Evolutionary conservation across 2,329 filamentous ascomycete species (phyloP).

Genomic region (Coccinonectria pachysandricola): DNA sequence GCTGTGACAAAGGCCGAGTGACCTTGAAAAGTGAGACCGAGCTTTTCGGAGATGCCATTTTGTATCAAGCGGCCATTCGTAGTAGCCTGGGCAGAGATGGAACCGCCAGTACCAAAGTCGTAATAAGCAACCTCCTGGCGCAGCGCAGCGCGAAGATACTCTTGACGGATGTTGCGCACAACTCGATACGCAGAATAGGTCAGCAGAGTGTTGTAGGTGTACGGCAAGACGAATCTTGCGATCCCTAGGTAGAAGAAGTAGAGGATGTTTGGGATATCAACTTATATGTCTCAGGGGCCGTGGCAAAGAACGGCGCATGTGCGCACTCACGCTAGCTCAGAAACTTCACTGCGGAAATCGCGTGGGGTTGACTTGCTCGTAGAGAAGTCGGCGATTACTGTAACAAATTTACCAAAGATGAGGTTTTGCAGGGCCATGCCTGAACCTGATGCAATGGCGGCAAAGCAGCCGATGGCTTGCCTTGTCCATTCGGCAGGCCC

Average conservation of each 20-base stretch:
- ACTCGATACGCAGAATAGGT: constrained; percentile 38
- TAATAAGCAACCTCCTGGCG: constrained; percentile 35
- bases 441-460: constrained; percentile 17
- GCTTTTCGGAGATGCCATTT: constrained; percentile 26
- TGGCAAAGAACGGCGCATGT: no score
- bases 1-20: constrained; percentile 24
- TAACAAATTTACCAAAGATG: constrained; percentile 19
- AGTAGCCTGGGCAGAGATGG: constrained; percentile 23
- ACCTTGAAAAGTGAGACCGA: constrained; percentile 25
- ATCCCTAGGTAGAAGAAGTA: constrained; percentile 50
- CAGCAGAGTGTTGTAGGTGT: constrained; percentile 30
- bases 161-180: constrained; percentile 33
- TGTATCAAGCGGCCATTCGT: constrained; percentile 29
- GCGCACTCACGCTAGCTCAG: constrained; percentile 3
- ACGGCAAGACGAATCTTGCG: constrained; percentile 36
- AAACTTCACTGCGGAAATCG: constrained; percentile 11
- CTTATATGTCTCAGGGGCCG: no score
- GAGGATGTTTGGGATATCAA: no score
- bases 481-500: constrained; percentile 12
- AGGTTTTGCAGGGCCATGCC: constrained; percentile 20
- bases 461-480: constrained; percentile 12
- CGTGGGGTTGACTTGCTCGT: constrained; percentile 4
- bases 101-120: constrained; percentile 28
- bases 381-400: constrained; percentile 11
- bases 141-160: constrained; percentile 37